A percentile compares a stretch with the other conserved stretches of the same genome.
Evolutionary conservation across 2,329 filamentous ascomycete species (phyloP).

Genomic region (Gnomoniopsis smithogilvyi): DNA sequence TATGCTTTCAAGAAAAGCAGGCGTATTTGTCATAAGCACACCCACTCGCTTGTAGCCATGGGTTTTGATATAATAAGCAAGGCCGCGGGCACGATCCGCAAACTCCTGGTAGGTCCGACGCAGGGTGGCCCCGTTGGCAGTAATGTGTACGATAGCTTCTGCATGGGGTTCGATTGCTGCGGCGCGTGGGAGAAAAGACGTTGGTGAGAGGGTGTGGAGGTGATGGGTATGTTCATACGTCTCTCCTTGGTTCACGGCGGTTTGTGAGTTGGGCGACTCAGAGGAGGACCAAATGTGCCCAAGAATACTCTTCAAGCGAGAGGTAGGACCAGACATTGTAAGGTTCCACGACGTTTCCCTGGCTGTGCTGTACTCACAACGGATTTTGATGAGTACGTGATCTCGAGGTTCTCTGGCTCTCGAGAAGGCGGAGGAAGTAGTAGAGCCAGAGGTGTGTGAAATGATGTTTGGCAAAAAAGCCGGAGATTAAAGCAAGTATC

Average conservation of each 20-base stretch:
- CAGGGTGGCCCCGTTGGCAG: conserved; percentile 70
- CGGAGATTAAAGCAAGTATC: no score
- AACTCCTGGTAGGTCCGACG: conserved; percentile 77
- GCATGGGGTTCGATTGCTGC: conserved; percentile 85
- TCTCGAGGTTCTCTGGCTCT: no score
- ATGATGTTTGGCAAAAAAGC: no score
- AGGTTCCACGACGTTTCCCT: neutral
- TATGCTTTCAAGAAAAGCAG: conserved; percentile 86
- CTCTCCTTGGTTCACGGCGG: conserved; percentile 24
- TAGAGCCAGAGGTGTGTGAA: no score
- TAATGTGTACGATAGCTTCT: conserved; percentile 81
- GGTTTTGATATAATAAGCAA: conserved; percentile 83
- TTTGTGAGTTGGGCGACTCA: conserved; percentile 21
- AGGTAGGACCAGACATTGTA: conserved; percentile 60
- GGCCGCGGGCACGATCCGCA: conserved; percentile 79
- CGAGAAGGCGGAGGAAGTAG: no score
- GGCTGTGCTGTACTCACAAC: no score
- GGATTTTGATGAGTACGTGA: no score
- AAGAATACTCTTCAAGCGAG: conserved; percentile 57
- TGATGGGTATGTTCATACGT: conserved; percentile 48
- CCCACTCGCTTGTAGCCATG: conserved; percentile 74
- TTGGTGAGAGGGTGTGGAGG: conserved; percentile 79
- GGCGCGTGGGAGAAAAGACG: conserved; percentile 80
- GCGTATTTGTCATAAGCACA: conserved; percentile 87
- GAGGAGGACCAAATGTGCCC: conserved; percentile 42